Conservation (phyloP, 306 rosid species). For the Canavalia ensiformis region DNA sequence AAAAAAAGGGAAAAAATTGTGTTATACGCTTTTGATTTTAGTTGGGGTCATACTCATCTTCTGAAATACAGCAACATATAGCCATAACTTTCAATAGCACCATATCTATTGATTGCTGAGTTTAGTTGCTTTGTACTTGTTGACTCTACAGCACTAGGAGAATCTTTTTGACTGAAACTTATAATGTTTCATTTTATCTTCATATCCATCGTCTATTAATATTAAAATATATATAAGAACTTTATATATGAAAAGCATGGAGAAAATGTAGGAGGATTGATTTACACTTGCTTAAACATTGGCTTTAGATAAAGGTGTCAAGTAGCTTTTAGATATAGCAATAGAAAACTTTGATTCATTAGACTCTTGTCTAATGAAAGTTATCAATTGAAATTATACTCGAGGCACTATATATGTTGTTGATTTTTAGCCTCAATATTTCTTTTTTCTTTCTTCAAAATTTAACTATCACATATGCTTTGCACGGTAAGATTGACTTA, state of each 20-base stretch:
- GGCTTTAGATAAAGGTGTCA: conserved; percentile 23
- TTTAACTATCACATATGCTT: too few relatives aligned
- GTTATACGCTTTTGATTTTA: background rate
- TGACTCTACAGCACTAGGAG: background rate
- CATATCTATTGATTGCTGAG: background rate
- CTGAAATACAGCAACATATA: background rate
- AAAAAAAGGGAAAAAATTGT: background rate
- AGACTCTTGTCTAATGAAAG: background rate
- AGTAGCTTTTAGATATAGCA: conserved; percentile 33
- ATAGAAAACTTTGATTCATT: conserved; percentile 25
- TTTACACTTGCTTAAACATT: conserved; percentile 28
- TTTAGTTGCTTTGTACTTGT: conserved; percentile 32
- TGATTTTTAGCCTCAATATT: background rate
- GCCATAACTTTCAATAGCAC: background rate
- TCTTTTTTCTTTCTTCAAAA: background rate
- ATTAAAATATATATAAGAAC: conserved; percentile 20
- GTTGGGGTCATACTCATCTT: conserved; percentile 25
- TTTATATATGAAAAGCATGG: conserved; percentile 1
- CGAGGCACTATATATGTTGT: background rate
- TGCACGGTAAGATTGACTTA: too few relatives aligned
- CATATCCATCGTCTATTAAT: conserved; percentile 24
- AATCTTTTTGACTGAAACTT: conserved; percentile 46
- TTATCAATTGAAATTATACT: background rate
- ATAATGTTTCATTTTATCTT: background rate
- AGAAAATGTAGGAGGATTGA: conserved; percentile 11